phyloP scores from a whole-genome alignment of 345 rosid genomes.

The Mercurialis annua region DNA sequence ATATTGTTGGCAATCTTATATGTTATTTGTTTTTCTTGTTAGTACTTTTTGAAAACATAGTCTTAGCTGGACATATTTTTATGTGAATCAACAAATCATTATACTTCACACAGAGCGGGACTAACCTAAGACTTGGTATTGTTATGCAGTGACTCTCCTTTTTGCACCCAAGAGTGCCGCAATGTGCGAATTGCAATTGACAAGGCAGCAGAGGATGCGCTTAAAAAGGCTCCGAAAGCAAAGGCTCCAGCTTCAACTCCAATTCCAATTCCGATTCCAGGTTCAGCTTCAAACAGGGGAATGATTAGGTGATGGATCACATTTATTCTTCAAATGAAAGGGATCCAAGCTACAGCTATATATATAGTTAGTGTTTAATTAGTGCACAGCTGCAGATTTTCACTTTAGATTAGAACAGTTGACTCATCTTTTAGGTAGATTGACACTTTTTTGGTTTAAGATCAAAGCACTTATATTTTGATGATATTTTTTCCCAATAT shows the following conservation, averaged over 20 bases:
- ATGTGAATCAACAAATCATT: background rate
- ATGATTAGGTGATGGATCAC: slow-evolving; percentile 5
- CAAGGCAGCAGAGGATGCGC: slow-evolving; percentile 12
- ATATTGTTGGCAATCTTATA: background rate
- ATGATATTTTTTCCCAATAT: background rate
- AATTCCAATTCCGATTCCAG: no score
- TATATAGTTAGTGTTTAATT: background rate
- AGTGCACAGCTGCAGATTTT: slow-evolving; percentile 30
- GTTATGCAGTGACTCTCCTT: slow-evolving; percentile 32
- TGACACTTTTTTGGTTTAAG: slow-evolving; percentile 4
- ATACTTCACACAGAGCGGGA: background rate
- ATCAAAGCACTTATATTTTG: background rate
- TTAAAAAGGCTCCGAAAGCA: slow-evolving; percentile 5
- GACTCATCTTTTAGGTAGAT: slow-evolving; percentile 8
- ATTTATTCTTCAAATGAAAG: slow-evolving; percentile 1
- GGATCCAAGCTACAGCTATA: background rate
- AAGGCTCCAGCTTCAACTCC: no score
- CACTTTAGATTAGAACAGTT: slow-evolving; percentile 10
- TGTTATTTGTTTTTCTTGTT: no score
- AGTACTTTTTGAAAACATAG: background rate
- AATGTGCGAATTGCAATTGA: slow-evolving; percentile 18
- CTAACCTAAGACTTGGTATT: slow-evolving; percentile 2
- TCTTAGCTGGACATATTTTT: background rate
- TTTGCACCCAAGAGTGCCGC: slow-evolving; percentile 37
- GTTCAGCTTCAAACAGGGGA: slow-evolving; percentile 6